Evolutionary conservation across 495 filamentous ascomycete genomes (phyloP).

Genomic region (Trichocladium uniseriatum): DNA sequence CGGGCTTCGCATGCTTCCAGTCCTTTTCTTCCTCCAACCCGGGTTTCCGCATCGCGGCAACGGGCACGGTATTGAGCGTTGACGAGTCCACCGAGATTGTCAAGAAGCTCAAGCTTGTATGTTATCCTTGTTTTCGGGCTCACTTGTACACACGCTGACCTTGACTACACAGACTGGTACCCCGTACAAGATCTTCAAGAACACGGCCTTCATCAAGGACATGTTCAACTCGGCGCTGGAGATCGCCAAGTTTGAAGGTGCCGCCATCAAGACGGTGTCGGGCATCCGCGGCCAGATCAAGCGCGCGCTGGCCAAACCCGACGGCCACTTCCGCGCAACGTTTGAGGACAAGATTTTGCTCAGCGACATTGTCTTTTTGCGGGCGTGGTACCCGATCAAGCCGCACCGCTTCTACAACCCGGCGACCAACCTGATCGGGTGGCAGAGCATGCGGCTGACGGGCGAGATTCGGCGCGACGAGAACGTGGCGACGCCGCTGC

Average conservation of each 20-base stretch:
- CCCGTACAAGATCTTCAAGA: slow-evolving; percentile 97
- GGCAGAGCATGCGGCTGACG: slow-evolving; percentile 89
- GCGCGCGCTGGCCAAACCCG: slow-evolving; percentile 77
- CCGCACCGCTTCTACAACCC: slow-evolving; percentile 95
- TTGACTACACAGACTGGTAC: slow-evolving; percentile 24
- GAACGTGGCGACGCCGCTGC: slow-evolving; percentile 63
- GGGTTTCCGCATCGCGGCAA: slow-evolving; percentile 88
- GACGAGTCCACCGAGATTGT: slow-evolving; percentile 94
- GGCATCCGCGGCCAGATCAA: slow-evolving; percentile 96
- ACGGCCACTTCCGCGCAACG: slow-evolving; percentile 89
- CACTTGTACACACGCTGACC: slow-evolving; percentile 2
- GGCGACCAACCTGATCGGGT: slow-evolving; percentile 81
- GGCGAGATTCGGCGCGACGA: slow-evolving; percentile 78
- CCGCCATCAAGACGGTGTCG: slow-evolving; percentile 88
- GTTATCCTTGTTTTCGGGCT: not conserved
- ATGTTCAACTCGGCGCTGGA: slow-evolving; percentile 93
- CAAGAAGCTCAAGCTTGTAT: slow-evolving; percentile 86
- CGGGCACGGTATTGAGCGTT: slow-evolving; percentile 83
- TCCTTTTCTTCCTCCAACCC: slow-evolving; percentile 80
- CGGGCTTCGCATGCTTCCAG: slow-evolving; percentile 89
- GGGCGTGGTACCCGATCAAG: slow-evolving; percentile 93
- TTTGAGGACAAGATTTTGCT: slow-evolving; percentile 98
- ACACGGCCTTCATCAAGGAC: slow-evolving; percentile 96
- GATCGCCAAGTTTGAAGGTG: slow-evolving; percentile 96
- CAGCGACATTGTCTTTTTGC: slow-evolving; percentile 89